Base-by-base conservation (phyloP, 176 grass and related monocot species). In the Areca catechu region DNA sequence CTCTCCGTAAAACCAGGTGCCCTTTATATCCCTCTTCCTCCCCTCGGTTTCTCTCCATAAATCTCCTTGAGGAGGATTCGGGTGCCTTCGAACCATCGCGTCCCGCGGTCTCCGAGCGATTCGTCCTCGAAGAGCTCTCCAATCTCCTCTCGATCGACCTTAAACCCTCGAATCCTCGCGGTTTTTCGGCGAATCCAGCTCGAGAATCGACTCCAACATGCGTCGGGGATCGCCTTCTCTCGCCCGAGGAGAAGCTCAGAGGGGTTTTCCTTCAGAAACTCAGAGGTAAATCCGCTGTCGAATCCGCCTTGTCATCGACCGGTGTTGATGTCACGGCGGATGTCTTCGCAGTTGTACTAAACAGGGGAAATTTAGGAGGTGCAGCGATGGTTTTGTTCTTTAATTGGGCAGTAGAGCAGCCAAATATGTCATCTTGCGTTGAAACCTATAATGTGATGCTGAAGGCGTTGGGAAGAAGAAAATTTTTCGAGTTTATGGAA, bases 241-340 rank as follows among this genome's bases (percentile, higher is more conserved):
- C 86, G 16, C 67, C 64, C 9, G 83, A 71, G 17, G 80, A 90
- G 47, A 74, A 77, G 71, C 79, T 95, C 63, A 71, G 86, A 1
- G 90, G 91, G 28, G 74, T 95, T 7, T 95, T 95, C 71, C 91
- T 95, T 16, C 83, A 78, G 60, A 95, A 79, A 63, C 21, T 82
- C 22, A 22, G 17, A 5, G 83, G 91, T 1, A 79, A 68, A 49
- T 71, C 49, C 0, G 66, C 74, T 19, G 57, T 95, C 17, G 82
- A 87, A 58, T 43, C 10, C 9, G 34, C 34, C 34, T 2, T 43
- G 34, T 43, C 34, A 43, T 43, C 34, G 34, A 14, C 34, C 34
- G 34, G 9, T 43, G 34, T 43, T 43, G 34, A 43, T 43, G 9
- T 43, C 34, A 43, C 34, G 12, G 66, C 56, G 1, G 82, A 90